Conservation (phyloP, 2,329 filamentous ascomycete genomes). For the Paecilomyces sp. region DNA sequence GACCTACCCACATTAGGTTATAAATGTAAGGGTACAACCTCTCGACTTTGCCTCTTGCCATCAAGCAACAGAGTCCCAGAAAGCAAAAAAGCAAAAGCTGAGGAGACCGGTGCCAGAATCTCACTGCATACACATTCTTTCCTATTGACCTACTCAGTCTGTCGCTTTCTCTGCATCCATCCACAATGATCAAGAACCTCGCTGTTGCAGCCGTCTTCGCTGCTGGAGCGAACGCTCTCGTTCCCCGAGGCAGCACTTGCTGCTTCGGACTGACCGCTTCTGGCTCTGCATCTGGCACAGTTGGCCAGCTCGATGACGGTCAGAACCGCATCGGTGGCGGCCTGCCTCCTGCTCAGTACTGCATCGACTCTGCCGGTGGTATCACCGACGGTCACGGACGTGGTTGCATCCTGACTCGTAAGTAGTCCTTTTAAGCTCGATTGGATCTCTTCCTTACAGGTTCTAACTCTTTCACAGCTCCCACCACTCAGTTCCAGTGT, state of each 20-base stretch:
- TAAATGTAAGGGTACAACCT: not conserved
- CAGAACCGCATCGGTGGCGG: slow-evolving; percentile 53
- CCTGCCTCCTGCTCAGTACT: slow-evolving; percentile 45
- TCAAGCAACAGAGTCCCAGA: not conserved
- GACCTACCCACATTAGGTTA: not conserved
- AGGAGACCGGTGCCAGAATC: not conserved
- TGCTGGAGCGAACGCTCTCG: slow-evolving; percentile 36
- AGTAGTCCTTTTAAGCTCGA: slow-evolving; percentile 14
- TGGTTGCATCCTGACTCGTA: slow-evolving; percentile 59
- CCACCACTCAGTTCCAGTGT: slow-evolving; percentile 56
- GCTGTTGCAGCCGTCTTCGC: slow-evolving; percentile 31
- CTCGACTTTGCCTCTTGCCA: not conserved
- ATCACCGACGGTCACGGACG: slow-evolving; percentile 51
- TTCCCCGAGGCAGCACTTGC: slow-evolving; percentile 34
- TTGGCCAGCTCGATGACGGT: slow-evolving; percentile 56
- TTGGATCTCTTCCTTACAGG: slow-evolving; percentile 6
- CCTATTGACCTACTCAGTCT: not conserved
- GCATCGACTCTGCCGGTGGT: slow-evolving; percentile 45
- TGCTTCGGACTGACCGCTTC: slow-evolving; percentile 48
- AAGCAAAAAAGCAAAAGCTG: not conserved
- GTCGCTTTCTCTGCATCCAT: not conserved
- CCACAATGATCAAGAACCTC: slow-evolving; percentile 32
- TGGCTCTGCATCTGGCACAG: slow-evolving; percentile 43
- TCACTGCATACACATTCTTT: not conserved
- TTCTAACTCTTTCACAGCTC: slow-evolving; percentile 29